Evolutionary conservation across 78 protist species (phyloP), one percentile per base, ranked within the genome.

Genomic region (Dictyostelium citrinum): DNA sequence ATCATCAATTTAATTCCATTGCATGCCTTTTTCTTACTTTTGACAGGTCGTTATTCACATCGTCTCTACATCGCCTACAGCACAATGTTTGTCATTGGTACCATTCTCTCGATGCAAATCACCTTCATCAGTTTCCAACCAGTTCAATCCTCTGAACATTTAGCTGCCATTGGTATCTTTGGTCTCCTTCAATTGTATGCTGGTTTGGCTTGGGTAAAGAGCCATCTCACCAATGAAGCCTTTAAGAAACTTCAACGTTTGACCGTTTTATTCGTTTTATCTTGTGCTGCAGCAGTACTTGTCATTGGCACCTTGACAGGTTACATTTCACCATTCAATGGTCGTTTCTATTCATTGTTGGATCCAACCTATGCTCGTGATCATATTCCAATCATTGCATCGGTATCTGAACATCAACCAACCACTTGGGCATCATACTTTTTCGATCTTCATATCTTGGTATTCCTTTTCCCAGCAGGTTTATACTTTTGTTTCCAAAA

Each of bases 371-470:
- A 99, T 81, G 99, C 99, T 67, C 96, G 97, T 90, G 93, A 90
- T 33, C 95, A 98, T 93, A 98, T 98, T 64, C 99, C 99, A 75
- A 98, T 99, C 91, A 97, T 99, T 68, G 99, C 99, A 43, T 98
- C 99, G 0, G 99, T 99, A 45, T 96, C 99, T 1, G 99, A 99
- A 95, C 99, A 99, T 90, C 99, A 99, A 95, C 98, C 99, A 58
- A 97, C 98, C 24, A 81, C 99, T 22, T 98, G 99, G 99, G 90
- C 98, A 1, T 96, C 99, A 6, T 99, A 97, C 96, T 98, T 98
- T 96, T 97, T 98, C 67, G 99, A 99, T 86, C 83, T 98, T 64
- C 98, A 99, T 92, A 35, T 98, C 76, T 91, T 97, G 33, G 96
- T 91, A 45, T 45, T 98, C 90, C 41, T 99, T 45, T 64, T 98